Percentiles rank a stretch among this genome's conserved stretches.
These are phyloP conservation scores for Heritiera littoralis DNA, from an alignment of 345 rosid species.

Conservation along the genomic window DNA sequence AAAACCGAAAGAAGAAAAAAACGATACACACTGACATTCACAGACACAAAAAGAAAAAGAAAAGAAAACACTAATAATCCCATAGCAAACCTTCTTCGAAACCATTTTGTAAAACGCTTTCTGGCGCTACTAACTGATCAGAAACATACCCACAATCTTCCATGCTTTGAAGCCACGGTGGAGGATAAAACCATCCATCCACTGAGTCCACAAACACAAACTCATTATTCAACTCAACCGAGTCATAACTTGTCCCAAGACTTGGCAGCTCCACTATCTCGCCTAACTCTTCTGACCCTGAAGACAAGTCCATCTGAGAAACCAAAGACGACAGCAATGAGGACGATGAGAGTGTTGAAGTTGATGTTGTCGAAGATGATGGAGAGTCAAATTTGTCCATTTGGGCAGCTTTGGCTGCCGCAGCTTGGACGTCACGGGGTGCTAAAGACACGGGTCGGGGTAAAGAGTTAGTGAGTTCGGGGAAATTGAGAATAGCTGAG, in stretches of 20 bases:
- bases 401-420: conserved; percentile 87
- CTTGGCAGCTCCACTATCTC: conserved; percentile 84
- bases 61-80: conserved; percentile 18
- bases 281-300: conserved; percentile 66
- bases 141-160: conserved; percentile 36
- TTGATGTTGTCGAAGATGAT: conserved; percentile 26
- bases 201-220: conserved; percentile 52
- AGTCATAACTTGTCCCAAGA: conserved; percentile 50
- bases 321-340: conserved; percentile 51
- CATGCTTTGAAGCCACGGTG: conserved; percentile 46
- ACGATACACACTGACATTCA: conserved; percentile 6
- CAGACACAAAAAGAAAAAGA: background rate
- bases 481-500: conserved; percentile 85
- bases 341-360: conserved; percentile 34
- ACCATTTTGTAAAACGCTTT: conserved; percentile 17
- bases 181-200: conserved; percentile 46
- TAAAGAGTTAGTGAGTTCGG: conserved; percentile 60
- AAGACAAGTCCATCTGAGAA: conserved; percentile 51
- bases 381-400: conserved; percentile 46
- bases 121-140: conserved; percentile 20
- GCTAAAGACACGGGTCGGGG: conserved; percentile 75
- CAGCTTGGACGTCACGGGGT: conserved; percentile 88
- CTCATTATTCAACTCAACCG: conserved; percentile 39
- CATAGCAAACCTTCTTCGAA: conserved; percentile 39
- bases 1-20: background rate